Percentiles rank a stretch among this genome's conserved stretches.
Conservation (phyloP, 176 grass and related monocot species). For the Oryza rufipogon region DNA sequence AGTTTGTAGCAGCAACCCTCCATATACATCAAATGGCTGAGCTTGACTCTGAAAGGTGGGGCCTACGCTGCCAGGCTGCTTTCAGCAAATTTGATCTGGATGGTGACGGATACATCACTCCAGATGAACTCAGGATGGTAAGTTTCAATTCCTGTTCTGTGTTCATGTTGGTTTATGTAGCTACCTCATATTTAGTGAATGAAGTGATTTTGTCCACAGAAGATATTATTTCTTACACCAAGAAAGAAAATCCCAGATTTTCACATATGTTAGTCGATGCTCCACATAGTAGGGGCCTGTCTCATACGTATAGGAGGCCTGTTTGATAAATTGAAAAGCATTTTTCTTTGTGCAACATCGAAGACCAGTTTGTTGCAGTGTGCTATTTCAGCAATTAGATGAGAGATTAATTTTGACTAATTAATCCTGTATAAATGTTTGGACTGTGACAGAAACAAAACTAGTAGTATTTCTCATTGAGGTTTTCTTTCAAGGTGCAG, state of each 20-base stretch:
- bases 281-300: neutral
- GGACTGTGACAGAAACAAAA: neutral
- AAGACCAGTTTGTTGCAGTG: neutral
- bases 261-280: neutral
- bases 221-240: neutral
- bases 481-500: constrained; percentile 55
- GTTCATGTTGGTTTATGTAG: neutral
- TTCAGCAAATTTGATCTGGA: constrained; percentile 97
- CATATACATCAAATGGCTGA: constrained; percentile 99
- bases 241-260: neutral
- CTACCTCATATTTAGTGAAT: constrained; percentile 16
- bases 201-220: neutral
- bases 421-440: neutral
- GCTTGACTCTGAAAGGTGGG: constrained; percentile 84
- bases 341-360: neutral
- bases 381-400: constrained; percentile 25
- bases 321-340: neutral
- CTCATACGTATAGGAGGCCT: neutral
- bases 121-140: constrained; percentile 98
- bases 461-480: constrained; percentile 32
- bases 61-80: constrained; percentile 78
- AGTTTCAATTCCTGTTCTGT: constrained; percentile 43
- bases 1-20: constrained; percentile 94
- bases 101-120: constrained; percentile 94
- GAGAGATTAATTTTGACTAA: neutral